Evolutionary conservation across 176 grass and related monocot species (phyloP), one percentile per base, ranked within the genome.

Genomic region (Puya raimondii): DNA sequence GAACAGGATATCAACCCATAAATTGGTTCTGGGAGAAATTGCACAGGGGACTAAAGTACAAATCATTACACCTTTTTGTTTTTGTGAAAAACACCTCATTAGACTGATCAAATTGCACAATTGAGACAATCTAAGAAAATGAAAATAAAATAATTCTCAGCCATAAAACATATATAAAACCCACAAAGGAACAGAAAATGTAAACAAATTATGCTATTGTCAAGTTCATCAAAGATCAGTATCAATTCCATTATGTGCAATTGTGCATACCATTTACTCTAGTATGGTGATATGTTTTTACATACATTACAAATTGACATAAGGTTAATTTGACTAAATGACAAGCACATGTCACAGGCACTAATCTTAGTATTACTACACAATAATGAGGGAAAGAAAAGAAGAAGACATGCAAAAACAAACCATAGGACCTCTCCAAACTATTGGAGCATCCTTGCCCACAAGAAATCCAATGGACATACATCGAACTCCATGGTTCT

Each of bases 381-480:
- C 20, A 57, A 57, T 2, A 76, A 23, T 8, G n/a, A 75, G 49
- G 1, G 57, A 13, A 86, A 59, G 14, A 50, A 71, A 74, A 75
- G 0, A 48, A 11, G 77, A 77, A 76, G 2, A 82, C 26, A 72
- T 70, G 59, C 47, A 83, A 79, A 80, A 76, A 92, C 88, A 87
- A 89, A 92, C 94, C 94, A 96, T 92, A 90, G 94, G 89, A 87
- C 94, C 86, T 90, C 94, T 90, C 94, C 94, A 92, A 70, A 97
- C 84, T 52, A 97, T 86, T 65, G 94, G 89, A 14, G 86, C 86
- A 72, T 90, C 89, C 72, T 97, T 92, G n/a, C 78, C 89, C 18
- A 97, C 89, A 78, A 97, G 89, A 92, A 97, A 97, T 13, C 94
- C 84, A 29, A 97, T 92, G 70, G 94, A 97, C 89, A 97, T 92